Evolutionary conservation across 2,329 filamentous ascomycete species (phyloP).

Genomic region (Cladophialophora psammophila): DNA sequence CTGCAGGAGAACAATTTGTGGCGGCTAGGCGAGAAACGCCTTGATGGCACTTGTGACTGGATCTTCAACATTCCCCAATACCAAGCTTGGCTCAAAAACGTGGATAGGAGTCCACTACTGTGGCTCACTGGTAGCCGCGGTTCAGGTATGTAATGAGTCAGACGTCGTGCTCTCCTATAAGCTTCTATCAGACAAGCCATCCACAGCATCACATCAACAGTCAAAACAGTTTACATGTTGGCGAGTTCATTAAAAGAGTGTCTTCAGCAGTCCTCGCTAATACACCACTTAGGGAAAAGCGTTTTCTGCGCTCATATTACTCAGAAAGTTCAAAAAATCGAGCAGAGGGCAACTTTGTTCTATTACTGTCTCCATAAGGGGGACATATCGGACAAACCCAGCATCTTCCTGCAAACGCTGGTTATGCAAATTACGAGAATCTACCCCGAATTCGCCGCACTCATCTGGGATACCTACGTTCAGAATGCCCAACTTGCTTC

Average conservation of each 20-base stretch:
- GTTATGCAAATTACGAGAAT: not conserved
- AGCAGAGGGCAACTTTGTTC: not conserved
- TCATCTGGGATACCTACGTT: not conserved
- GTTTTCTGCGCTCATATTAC: not conserved
- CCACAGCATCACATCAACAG: too few relatives aligned
- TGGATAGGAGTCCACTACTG: not conserved
- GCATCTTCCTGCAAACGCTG: not conserved
- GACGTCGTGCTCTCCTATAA: too few relatives aligned
- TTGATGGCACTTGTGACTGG: slow-evolving; percentile 1
- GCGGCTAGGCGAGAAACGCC: not conserved
- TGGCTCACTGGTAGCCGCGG: not conserved
- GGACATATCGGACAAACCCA: not conserved
- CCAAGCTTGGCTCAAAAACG: not conserved
- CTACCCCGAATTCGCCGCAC: not conserved
- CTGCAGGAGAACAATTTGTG: not conserved
- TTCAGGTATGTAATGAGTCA: not conserved
- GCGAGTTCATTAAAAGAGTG: too few relatives aligned
- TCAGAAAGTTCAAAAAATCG: not conserved
- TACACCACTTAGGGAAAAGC: not conserved
- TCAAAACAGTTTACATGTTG: too few relatives aligned
- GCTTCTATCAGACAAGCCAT: too few relatives aligned
- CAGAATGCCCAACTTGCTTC: not conserved
- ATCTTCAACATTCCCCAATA: not conserved
- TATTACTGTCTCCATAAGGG: not conserved
- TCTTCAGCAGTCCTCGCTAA: too few relatives aligned